Evolutionary conservation across 2,329 filamentous ascomycete species (phyloP).

Genomic region (Hypoxylon rubiginosum): DNA sequence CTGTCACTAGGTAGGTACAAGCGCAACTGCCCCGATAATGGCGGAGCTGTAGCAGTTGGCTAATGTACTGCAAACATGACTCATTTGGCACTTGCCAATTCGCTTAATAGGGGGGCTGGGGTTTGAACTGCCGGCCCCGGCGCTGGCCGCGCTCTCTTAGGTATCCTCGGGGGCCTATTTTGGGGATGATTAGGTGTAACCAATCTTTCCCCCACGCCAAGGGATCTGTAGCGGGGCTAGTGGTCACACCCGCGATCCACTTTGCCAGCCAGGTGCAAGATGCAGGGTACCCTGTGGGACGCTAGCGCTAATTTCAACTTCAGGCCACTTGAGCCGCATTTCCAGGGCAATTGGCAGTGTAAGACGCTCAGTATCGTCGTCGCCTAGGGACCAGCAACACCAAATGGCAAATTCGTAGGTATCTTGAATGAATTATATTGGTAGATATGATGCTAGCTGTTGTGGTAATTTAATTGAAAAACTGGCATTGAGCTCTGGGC

Average conservation of each 20-base stretch:
- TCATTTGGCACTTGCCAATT: not conserved
- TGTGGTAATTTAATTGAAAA: not conserved
- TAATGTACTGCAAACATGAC: not conserved
- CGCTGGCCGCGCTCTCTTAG: not conserved
- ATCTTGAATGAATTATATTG: not conserved
- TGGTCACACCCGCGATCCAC: conserved; percentile 14
- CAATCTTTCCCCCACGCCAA: conserved; percentile 17
- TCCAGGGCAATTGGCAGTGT: not conserved
- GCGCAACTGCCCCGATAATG: not conserved
- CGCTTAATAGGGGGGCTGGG: not conserved
- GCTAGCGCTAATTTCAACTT: conserved; percentile 28
- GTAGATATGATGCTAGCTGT: not conserved
- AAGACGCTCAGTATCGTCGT: not conserved
- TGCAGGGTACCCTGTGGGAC: not conserved
- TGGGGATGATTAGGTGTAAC: conserved; percentile 25
- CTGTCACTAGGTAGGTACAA: not conserved
- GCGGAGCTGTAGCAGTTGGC: too few species aligned
- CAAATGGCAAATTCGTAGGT: not conserved
- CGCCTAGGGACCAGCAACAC: not conserved
- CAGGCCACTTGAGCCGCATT: conserved; percentile 33
- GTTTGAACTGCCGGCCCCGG: not conserved
- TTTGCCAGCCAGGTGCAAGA: conserved; percentile 7
- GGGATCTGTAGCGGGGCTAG: conserved; percentile 8
- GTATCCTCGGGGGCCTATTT: not conserved
- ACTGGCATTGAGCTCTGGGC: not conserved